Conservation (phyloP, 2,329 filamentous ascomycete species). For the Fonsecaea erecta region DNA sequence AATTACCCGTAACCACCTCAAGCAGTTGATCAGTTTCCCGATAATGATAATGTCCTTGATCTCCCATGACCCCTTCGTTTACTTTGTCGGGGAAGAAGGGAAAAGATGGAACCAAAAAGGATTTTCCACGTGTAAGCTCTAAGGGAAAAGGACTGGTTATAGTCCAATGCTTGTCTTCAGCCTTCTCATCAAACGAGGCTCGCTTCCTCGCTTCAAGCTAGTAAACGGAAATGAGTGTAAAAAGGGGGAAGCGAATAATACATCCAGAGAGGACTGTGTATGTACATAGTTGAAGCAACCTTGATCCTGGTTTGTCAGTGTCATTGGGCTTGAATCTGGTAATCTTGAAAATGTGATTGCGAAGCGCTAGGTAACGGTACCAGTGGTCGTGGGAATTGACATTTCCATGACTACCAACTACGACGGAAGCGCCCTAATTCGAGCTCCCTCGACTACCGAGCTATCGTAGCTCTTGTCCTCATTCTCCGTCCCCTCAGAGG, state of each 20-base stretch:
- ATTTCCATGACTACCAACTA: background rate
- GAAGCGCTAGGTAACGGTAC: background rate
- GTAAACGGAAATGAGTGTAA: background rate
- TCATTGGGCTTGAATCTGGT: background rate
- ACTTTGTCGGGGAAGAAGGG: background rate
- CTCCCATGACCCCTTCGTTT: too few species aligned
- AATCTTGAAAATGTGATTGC: conserved; percentile 7
- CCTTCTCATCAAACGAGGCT: conserved; percentile 9
- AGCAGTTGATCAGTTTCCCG: background rate
- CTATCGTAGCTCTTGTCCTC: too few species aligned
- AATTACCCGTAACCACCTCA: background rate
- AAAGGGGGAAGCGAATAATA: too few species aligned
- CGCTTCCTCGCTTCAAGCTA: background rate
- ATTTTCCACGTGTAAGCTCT: conserved; percentile 3
- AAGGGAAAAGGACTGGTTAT: background rate
- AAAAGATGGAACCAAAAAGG: background rate
- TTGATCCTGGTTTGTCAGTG: background rate
- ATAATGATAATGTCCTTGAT: too few species aligned
- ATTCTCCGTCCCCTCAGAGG: too few species aligned
- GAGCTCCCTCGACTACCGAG: background rate
- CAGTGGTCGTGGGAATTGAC: background rate
- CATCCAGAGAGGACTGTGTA: background rate
- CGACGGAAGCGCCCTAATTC: background rate
- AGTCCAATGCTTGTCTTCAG: conserved; percentile 17
- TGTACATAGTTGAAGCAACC: too few species aligned